Percentiles rank a stretch among this genome's conserved stretches.
These are phyloP conservation scores for Neurospora hispaniola DNA, from an alignment of 495 filamentous ascomycete genomes.

Conservation along the genomic window DNA sequence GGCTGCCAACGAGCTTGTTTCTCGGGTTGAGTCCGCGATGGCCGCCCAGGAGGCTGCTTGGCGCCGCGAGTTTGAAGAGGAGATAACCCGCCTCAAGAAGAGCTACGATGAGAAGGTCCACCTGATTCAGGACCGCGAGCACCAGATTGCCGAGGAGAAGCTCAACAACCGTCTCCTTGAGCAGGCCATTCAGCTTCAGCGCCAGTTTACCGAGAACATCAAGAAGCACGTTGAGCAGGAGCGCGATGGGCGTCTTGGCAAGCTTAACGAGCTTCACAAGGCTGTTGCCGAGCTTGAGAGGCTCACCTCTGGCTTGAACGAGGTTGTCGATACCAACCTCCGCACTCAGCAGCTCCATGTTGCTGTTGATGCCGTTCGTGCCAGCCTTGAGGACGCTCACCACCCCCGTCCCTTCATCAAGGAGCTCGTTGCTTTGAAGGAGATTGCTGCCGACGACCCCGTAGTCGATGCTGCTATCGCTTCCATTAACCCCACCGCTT, in stretches of 20 bases:
- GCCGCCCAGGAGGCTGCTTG: constrained; percentile 63
- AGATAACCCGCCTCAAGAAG: constrained; percentile 63
- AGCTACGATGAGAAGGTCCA: constrained; percentile 72
- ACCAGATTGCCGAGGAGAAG: constrained; percentile 66
- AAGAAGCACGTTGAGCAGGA: constrained; percentile 78
- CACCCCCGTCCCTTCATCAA: constrained; percentile 74
- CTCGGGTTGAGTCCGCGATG: constrained; percentile 65
- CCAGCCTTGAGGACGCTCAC: constrained; percentile 61
- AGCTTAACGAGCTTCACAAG: constrained; percentile 66
- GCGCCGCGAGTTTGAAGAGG: constrained; percentile 80
- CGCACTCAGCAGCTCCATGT: constrained; percentile 92
- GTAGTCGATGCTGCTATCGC: constrained; percentile 85
- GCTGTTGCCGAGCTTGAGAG: constrained; percentile 72
- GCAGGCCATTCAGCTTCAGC: constrained; percentile 80
- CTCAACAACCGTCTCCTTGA: constrained; percentile 78
- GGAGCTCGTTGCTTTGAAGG: constrained; percentile 89
- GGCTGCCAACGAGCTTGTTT: constrained; percentile 58
- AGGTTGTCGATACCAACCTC: constrained; percentile 78
- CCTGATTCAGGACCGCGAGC: constrained; percentile 61
- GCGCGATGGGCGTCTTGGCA: constrained; percentile 75
- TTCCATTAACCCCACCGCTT: constrained; percentile 86
- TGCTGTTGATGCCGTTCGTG: constrained; percentile 84
- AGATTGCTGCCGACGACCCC: constrained; percentile 69
- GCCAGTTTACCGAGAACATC: constrained; percentile 67
- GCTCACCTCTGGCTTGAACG: constrained; percentile 74